Conservation (phyloP, 768 basidiomycete species). For the Plicaturopsis crispa region DNA sequence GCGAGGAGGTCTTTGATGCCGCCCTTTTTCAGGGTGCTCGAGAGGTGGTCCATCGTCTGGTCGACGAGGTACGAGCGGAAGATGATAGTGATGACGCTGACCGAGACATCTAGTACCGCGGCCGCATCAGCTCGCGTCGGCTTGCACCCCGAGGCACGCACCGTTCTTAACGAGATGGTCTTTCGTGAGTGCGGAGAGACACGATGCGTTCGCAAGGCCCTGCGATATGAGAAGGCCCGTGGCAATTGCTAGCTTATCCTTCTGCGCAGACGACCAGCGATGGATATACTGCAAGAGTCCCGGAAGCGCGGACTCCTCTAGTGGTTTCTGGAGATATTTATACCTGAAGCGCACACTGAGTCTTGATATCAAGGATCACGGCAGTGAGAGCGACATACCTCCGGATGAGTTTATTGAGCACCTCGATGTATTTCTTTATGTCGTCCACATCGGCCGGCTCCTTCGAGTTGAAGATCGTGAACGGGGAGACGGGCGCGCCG, state of each 20-base stretch:
- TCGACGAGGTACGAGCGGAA: constrained; percentile 77
- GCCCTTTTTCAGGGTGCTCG: constrained; percentile 72
- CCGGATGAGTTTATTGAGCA: constrained; percentile 92
- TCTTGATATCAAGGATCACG: not conserved
- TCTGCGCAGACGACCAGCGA: constrained; percentile 71
- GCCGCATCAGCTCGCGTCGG: not conserved
- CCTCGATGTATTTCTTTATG: constrained; percentile 90
- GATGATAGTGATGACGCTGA: constrained; percentile 68
- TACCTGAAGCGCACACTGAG: constrained; percentile 48
- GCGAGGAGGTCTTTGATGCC: constrained; percentile 78
- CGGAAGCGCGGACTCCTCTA: constrained; percentile 81
- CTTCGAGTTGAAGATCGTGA: constrained; percentile 79
- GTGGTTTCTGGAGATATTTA: constrained; percentile 97
- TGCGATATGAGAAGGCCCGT: constrained; percentile 80
- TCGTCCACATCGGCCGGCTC: constrained; percentile 76
- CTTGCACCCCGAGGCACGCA: constrained; percentile 18
- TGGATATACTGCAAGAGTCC: constrained; percentile 83
- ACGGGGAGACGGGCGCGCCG: constrained; percentile 76
- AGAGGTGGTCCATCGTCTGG: constrained; percentile 87
- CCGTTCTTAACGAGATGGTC: constrained; percentile 97
- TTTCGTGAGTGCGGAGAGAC: constrained; percentile 78
- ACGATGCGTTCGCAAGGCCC: constrained; percentile 70
- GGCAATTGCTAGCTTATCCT: constrained; percentile 78
- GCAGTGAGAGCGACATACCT: constrained; percentile 40
- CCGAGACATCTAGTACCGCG: constrained; percentile 54